phyloP scores from a whole-genome alignment of 148 eudicot genomes.

The Bassia scoparia region DNA sequence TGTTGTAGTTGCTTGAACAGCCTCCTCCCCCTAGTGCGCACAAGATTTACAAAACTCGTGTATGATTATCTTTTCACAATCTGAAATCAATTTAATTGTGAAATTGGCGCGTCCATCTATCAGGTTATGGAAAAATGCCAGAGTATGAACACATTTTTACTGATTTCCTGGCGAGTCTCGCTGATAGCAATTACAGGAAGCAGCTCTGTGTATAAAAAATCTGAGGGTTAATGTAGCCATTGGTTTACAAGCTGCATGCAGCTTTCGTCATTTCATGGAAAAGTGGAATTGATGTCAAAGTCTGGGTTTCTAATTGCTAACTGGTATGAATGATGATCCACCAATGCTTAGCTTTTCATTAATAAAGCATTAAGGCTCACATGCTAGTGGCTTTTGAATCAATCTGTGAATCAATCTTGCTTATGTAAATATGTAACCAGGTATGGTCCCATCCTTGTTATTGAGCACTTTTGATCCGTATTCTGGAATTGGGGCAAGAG shows the following conservation, averaged over 20 bases:
- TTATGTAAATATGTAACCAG: conserved; percentile 28
- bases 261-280: conserved; percentile 11
- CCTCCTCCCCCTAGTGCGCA: neutral
- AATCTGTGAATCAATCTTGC: conserved; percentile 16
- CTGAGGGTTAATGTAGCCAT: neutral
- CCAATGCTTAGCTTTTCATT: conserved; percentile 16
- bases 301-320: conserved; percentile 4
- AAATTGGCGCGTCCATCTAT: conserved; percentile 8
- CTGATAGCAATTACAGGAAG: conserved; percentile 42
- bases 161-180: conserved; percentile 53
- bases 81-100: neutral
- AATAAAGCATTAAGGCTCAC: conserved; percentile 8
- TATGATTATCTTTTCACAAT: too few relatives aligned
- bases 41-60: neutral
- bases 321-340: conserved; percentile 19
- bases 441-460: conserved; percentile 7
- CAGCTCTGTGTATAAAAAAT: conserved; percentile 24
- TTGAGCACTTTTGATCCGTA: conserved; percentile 10
- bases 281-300: conserved; percentile 2
- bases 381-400: conserved; percentile 14
- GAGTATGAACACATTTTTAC: conserved; percentile 73
- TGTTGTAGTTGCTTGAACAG: neutral
- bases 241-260: conserved; percentile 11
- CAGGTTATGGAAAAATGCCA: conserved; percentile 82
- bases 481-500: conserved; percentile 21